Conservation (phyloP, 495 filamentous ascomycete species). For the Penicillium odoratum region DNA sequence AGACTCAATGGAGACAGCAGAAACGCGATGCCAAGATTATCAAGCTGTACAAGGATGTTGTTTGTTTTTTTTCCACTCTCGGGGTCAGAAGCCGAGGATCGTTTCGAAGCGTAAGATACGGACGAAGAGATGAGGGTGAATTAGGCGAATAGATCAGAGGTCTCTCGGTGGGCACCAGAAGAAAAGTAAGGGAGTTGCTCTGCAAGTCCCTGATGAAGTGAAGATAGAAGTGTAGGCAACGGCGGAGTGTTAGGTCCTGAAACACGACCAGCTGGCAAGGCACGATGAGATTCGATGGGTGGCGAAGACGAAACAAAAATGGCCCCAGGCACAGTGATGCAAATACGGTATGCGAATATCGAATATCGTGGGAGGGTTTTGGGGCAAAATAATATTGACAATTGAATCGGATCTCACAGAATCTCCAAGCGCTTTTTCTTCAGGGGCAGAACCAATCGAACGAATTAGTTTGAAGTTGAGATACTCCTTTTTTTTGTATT, state of each 20-base stretch:
- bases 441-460: slow-evolving; percentile 33
- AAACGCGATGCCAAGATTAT: slow-evolving; percentile 19
- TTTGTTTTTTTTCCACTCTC: slow-evolving; percentile 5
- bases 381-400: background rate
- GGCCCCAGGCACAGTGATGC: slow-evolving; percentile 7
- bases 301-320: slow-evolving; percentile 5
- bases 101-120: background rate
- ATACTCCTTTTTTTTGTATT: slow-evolving; percentile 26
- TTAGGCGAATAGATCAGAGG: slow-evolving; percentile 23
- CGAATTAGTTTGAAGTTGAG: slow-evolving; percentile 25
- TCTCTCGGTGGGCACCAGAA: slow-evolving; percentile 19
- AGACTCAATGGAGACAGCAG: slow-evolving; percentile 16
- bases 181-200: slow-evolving; percentile 41
- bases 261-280: slow-evolving; percentile 21
- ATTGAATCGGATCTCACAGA: slow-evolving; percentile 18
- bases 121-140: slow-evolving; percentile 13
- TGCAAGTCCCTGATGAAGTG: slow-evolving; percentile 37
- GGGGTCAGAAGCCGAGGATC: slow-evolving; percentile 7
- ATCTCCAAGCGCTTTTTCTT: slow-evolving; percentile 28
- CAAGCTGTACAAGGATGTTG: slow-evolving; percentile 27
- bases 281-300: slow-evolving; percentile 5
- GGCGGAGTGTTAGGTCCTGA: slow-evolving; percentile 8
- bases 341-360: slow-evolving; percentile 8
- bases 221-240: slow-evolving; percentile 18
- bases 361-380: background rate